Conservation (phyloP, 768 basidiomycete species). For the Boletus rubropictus region DNA sequence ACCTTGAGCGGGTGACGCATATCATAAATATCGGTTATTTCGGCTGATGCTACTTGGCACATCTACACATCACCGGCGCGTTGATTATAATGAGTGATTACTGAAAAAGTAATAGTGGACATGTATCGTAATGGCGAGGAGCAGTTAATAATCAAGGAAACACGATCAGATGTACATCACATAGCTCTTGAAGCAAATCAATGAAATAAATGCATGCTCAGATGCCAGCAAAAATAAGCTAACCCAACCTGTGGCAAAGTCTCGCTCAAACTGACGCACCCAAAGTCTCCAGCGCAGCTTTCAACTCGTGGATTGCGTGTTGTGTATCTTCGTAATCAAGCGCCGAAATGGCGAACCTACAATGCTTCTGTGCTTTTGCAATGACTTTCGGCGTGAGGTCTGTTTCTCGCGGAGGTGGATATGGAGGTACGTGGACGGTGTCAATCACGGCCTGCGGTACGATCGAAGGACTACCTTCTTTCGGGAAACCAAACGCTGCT, state of each 20-base stretch:
- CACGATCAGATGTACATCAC: neutral
- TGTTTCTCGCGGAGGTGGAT: slow-evolving; percentile 17
- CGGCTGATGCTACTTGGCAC: neutral
- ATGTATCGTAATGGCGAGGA: slow-evolving; percentile 1
- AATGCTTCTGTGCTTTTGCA: slow-evolving; percentile 82
- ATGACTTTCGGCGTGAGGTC: slow-evolving; percentile 64
- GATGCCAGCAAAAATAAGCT: slow-evolving; percentile 3
- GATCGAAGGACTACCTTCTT: neutral
- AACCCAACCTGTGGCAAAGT: neutral
- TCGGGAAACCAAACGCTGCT: slow-evolving; percentile 7
- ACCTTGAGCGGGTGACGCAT: neutral
- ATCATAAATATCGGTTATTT: neutral
- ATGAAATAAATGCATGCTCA: slow-evolving; percentile 5
- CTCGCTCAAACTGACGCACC: slow-evolving; percentile 39
- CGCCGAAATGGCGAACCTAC: slow-evolving; percentile 89
- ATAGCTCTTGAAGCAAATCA: neutral
- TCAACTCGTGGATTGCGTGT: slow-evolving; percentile 79
- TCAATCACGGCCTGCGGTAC: neutral
- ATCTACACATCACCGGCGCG: neutral
- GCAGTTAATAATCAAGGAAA: neutral
- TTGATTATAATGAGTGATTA: slow-evolving; percentile 2
- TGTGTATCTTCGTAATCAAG: slow-evolving; percentile 92
- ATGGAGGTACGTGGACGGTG: slow-evolving; percentile 11
- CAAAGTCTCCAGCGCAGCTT: slow-evolving; percentile 62
- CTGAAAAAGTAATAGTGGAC: neutral